Percentiles rank a stretch among this genome's conserved stretches.
Conservation (phyloP, 129 eudicot species). For the Chrysanthemum makinoi region DNA sequence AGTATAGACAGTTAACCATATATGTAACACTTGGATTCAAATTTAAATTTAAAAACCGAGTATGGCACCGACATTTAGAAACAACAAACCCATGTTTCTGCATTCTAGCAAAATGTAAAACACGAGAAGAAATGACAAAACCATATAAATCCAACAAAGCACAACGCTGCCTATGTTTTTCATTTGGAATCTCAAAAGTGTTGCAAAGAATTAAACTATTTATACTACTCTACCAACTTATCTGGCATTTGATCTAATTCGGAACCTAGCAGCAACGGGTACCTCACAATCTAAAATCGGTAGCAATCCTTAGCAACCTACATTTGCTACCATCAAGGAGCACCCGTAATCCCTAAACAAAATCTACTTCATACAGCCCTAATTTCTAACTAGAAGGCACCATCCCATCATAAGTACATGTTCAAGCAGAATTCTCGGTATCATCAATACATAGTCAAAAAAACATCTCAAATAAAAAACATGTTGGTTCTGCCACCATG, state of each 20-base stretch:
- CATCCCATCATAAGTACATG: conserved; percentile 13
- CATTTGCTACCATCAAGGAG: conserved; percentile 40
- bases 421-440: conserved; percentile 21
- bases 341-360: conserved; percentile 21
- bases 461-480: background rate
- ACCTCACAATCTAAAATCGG: conserved; percentile 23
- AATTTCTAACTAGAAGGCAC: conserved; percentile 21
- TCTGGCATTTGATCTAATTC: conserved; percentile 21
- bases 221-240: conserved; percentile 24
- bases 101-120: background rate
- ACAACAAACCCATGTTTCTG: too few species aligned
- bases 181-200: conserved; percentile 25
- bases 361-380: conserved; percentile 41
- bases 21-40: too few species aligned
- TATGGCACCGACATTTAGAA: too few species aligned
- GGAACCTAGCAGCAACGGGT: conserved; percentile 22
- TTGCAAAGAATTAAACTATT: conserved; percentile 22
- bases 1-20: too few species aligned
- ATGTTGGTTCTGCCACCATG: background rate
- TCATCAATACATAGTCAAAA: conserved; percentile 12
- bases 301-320: conserved; percentile 36
- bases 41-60: too few species aligned
- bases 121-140: background rate
- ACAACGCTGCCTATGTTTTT: conserved; percentile 22
- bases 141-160: conserved; percentile 2